These are phyloP conservation scores for Phaeophleospora eucalypticola DNA, from an alignment of 2,329 filamentous ascomycete genomes.

Conservation along the genomic window DNA sequence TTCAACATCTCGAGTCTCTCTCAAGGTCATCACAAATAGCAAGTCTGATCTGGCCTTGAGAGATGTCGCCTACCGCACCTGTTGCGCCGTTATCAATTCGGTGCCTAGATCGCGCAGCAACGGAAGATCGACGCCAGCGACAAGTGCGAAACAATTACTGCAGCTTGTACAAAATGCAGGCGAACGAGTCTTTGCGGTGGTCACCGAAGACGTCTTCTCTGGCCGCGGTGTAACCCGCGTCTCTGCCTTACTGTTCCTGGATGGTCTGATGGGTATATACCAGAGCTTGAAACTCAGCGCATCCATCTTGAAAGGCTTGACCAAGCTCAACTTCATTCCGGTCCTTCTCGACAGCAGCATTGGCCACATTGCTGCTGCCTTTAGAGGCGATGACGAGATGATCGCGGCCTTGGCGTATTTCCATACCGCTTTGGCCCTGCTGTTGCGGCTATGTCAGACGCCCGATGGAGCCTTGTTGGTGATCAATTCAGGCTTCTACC, in stretches of 20 bases:
- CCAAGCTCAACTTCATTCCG: conserved; percentile 83
- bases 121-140: conserved; percentile 12
- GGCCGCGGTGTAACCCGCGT: conserved; percentile 78
- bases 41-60: conserved; percentile 68
- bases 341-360: conserved; percentile 85
- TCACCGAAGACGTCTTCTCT: conserved; percentile 90
- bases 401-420: conserved; percentile 56
- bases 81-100: conserved; percentile 49
- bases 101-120: conserved; percentile 13
- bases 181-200: conserved; percentile 73
- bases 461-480: conserved; percentile 79
- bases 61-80: conserved; percentile 85
- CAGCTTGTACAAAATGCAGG: conserved; percentile 76
- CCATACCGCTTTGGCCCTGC: conserved; percentile 73
- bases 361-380: conserved; percentile 68
- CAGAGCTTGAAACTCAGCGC: conserved; percentile 63
- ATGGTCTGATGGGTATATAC: conserved; percentile 69
- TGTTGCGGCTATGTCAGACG: conserved; percentile 80
- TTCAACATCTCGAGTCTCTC: conserved; percentile 82
- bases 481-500: conserved; percentile 85
- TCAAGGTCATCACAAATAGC: conserved; percentile 73
- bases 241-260: conserved; percentile 79
- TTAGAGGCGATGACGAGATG: conserved; percentile 46
- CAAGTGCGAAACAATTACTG: conserved; percentile 36
- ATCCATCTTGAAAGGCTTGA: conserved; percentile 73